Percentiles rank a stretch among this genome's conserved stretches.
phyloP scores from a whole-genome alignment of 805 yeast species.

The Cyberlindnera misumaiensis region DNA sequence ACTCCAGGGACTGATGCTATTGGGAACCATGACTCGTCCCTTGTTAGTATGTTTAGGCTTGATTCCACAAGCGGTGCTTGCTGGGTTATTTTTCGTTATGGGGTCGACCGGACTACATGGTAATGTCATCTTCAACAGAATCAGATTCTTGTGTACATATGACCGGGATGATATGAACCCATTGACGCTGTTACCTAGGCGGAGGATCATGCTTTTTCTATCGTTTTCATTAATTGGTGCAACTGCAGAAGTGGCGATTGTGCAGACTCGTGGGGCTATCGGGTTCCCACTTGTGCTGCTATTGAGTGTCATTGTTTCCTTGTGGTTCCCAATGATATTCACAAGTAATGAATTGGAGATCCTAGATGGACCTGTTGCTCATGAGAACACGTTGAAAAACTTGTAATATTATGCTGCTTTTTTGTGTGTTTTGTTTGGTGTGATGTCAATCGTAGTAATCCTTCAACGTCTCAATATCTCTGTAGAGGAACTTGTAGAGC shows the following conservation, averaged over 20 bases:
- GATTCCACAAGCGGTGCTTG: constrained; percentile 88
- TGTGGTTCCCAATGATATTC: constrained; percentile 59
- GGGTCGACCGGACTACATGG: constrained; percentile 72
- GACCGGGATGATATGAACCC: constrained; percentile 5
- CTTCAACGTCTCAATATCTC: constrained; percentile 37
- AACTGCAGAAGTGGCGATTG: constrained; percentile 76
- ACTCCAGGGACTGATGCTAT: constrained; percentile 73
- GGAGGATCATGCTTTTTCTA: constrained; percentile 45
- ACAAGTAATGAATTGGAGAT: constrained; percentile 50
- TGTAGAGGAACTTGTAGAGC: constrained; percentile 58
- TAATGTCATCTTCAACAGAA: constrained; percentile 56
- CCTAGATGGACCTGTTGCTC: constrained; percentile 63
- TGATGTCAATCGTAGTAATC: not conserved
- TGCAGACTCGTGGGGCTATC: constrained; percentile 83
- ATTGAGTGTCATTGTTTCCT: constrained; percentile 55
- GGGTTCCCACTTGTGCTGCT: constrained; percentile 88
- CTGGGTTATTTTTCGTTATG: constrained; percentile 92
- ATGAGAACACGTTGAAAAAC: constrained; percentile 46
- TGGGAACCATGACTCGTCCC: constrained; percentile 89
- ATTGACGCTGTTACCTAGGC: constrained; percentile 13
- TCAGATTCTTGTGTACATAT: constrained; percentile 46
- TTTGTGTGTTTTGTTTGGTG: not conserved
- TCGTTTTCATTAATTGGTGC: constrained; percentile 58
- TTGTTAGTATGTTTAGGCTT: constrained; percentile 69
- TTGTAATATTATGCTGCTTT: constrained; percentile 11